These are phyloP conservation scores for Colletotrichum spaethianum DNA, from an alignment of 2,329 filamentous ascomycete species.

Conservation along the genomic window DNA sequence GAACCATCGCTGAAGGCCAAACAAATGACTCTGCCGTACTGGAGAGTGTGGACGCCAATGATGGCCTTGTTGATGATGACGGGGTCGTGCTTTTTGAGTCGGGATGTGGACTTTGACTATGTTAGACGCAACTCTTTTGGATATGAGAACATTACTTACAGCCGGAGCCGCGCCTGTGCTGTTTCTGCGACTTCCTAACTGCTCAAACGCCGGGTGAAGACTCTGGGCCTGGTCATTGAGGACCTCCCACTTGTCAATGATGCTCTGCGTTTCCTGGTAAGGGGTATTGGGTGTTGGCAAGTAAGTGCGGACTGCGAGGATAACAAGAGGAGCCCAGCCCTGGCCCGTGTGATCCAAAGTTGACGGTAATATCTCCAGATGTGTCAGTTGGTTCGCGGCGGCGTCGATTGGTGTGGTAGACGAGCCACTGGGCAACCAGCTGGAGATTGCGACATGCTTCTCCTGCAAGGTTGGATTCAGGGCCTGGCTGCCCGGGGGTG, in stretches of 20 bases:
- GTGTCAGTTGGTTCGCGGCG: constrained; percentile 76
- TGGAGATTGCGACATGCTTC: constrained; percentile 70
- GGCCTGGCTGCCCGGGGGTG: constrained; percentile 59
- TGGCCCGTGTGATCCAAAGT: constrained; percentile 72
- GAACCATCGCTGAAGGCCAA: constrained; percentile 85
- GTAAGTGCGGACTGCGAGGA: constrained; percentile 82
- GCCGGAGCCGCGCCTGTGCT: constrained; percentile 51
- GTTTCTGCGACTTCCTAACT: constrained; percentile 76
- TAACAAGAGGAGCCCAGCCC: constrained; percentile 69
- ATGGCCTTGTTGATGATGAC: constrained; percentile 79
- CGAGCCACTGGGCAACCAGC: constrained; percentile 67
- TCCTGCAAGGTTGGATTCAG: constrained; percentile 69
- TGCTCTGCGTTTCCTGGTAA: constrained; percentile 77
- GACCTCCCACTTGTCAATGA: constrained; percentile 88
- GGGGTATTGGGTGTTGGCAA: constrained; percentile 67
- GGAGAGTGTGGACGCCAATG: constrained; percentile 76
- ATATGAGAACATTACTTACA: constrained; percentile 36
- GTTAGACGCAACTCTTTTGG: neutral
- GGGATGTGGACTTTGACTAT: constrained; percentile 47
- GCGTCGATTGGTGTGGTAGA: constrained; percentile 61
- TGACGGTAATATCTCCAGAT: constrained; percentile 80
- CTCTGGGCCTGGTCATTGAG: constrained; percentile 75
- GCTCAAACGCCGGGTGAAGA: constrained; percentile 83
- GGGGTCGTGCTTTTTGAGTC: constrained; percentile 77
- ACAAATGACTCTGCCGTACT: constrained; percentile 79